A percentile compares a stretch with the other conserved stretches of the same genome.
Evolutionary conservation across 2,329 filamentous ascomycete genomes (phyloP).

Genomic region (Amesomyces nigricolor): DNA sequence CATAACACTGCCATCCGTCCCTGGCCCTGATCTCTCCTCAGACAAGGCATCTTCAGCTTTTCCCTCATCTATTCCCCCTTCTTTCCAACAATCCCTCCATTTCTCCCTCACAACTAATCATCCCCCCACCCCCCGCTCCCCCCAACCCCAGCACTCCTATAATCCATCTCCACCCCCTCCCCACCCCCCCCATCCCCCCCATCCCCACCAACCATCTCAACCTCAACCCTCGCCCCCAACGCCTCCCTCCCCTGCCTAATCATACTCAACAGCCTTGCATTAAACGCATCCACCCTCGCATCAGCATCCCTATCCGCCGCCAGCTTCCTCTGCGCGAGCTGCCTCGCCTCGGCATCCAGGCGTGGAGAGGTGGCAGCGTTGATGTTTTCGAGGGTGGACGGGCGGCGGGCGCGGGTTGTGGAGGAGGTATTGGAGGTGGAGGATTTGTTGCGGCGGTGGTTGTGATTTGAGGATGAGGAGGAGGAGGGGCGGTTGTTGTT

Average conservation of each 20-base stretch:
- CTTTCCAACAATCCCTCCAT: too few species aligned
- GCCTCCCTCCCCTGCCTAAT: constrained; percentile 85
- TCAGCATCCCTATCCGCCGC: constrained; percentile 75
- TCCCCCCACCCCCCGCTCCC: constrained; percentile 2
- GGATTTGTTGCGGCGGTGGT: constrained; percentile 43
- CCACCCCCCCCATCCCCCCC: constrained; percentile 36
- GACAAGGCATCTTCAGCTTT: not conserved
- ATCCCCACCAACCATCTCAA: constrained; percentile 46
- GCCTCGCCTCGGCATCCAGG: constrained; percentile 62
- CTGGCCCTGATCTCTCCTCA: not conserved
- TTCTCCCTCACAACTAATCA: too few species aligned
- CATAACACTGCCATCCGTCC: not conserved
- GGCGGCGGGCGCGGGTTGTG: constrained; percentile 11
- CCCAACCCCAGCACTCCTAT: not conserved
- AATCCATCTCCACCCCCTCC: constrained; percentile 7
- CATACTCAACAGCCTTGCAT: constrained; percentile 74
- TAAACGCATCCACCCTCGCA: constrained; percentile 71
- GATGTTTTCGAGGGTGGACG: not conserved
- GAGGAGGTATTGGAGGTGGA: constrained; percentile 38
- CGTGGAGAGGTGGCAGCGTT: constrained; percentile 40
- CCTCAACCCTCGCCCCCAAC: constrained; percentile 66
- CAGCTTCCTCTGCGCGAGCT: constrained; percentile 64
- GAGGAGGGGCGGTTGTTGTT: not conserved
- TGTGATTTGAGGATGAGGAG: constrained; percentile 8
- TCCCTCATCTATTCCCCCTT: too few species aligned